Conservation (phyloP, 352 stramenopile genomes). For the Plasmopara viticola region DNA sequence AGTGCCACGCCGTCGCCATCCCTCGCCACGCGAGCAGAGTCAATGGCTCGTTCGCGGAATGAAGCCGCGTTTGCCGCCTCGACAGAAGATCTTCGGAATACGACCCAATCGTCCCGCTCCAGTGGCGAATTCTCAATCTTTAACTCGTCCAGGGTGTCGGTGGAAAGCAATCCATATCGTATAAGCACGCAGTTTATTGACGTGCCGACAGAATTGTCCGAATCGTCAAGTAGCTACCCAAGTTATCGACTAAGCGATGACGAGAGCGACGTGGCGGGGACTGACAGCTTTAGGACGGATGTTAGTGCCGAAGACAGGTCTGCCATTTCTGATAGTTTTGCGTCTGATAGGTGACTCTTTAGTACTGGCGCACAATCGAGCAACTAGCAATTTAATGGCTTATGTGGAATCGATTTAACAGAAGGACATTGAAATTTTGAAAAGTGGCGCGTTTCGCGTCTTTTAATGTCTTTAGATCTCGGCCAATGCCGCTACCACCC, state of each 20-base stretch:
- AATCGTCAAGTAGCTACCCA: constrained; percentile 17
- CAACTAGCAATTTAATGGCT: constrained; percentile 5
- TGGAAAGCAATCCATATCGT: constrained; percentile 11
- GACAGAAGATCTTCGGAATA: constrained; percentile 22
- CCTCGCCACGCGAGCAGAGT: constrained; percentile 4
- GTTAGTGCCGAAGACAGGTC: constrained; percentile 11
- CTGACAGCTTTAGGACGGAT: constrained; percentile 12
- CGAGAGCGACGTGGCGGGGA: constrained; percentile 16
- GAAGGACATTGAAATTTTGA: not conserved
- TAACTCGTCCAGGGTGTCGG: constrained; percentile 19
- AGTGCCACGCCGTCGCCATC: constrained; percentile 16
- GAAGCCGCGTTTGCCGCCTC: constrained; percentile 14
- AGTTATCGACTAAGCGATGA: constrained; percentile 21
- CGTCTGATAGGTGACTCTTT: not conserved
- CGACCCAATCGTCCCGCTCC: constrained; percentile 22
- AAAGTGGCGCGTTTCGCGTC: not conserved
- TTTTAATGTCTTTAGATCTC: constrained; percentile 3
- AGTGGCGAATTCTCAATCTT: constrained; percentile 39
- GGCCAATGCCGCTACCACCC: constrained; percentile 46
- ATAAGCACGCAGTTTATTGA: constrained; percentile 24
- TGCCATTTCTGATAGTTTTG: constrained; percentile 9
- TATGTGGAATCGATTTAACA: constrained; percentile 10
- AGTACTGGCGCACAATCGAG: constrained; percentile 33
- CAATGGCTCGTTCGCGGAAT: constrained; percentile 7
- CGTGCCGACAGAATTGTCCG: constrained; percentile 18